Evolutionary conservation across 805 yeast species (phyloP).

Genomic region (Lachancea kluyveri): DNA sequence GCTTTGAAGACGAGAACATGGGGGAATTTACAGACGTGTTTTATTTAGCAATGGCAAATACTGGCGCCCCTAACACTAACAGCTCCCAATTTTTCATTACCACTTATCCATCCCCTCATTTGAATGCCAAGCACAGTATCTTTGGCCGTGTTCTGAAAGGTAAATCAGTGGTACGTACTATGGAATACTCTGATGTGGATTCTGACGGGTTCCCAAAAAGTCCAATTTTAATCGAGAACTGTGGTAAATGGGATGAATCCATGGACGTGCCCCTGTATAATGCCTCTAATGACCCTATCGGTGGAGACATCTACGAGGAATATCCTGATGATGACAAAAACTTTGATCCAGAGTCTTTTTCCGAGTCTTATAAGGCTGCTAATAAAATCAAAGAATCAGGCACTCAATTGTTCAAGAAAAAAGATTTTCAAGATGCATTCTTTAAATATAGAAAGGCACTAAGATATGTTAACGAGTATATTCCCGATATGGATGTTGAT

Average conservation of each 20-base stretch:
- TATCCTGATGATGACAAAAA: slow-evolving; percentile 66
- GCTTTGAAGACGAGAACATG: slow-evolving; percentile 54
- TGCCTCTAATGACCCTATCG: slow-evolving; percentile 54
- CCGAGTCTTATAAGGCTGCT: slow-evolving; percentile 45
- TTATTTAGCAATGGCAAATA: slow-evolving; percentile 60
- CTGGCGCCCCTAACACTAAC: slow-evolving; percentile 43
- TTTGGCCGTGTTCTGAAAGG: slow-evolving; percentile 69
- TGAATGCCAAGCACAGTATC: slow-evolving; percentile 68
- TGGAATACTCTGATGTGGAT: slow-evolving; percentile 46
- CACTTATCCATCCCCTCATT: slow-evolving; percentile 64
- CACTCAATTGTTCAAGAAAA: slow-evolving; percentile 48
- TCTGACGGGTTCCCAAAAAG: slow-evolving; percentile 39
- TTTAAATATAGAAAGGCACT: slow-evolving; percentile 62
- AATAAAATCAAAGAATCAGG: slow-evolving; percentile 62
- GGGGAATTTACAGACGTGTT: slow-evolving; percentile 37
- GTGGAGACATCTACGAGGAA: slow-evolving; percentile 71
- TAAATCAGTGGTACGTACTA: slow-evolving; percentile 59
- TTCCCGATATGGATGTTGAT: slow-evolving; percentile 63
- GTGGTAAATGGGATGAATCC: slow-evolving; percentile 57
- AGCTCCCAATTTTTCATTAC: slow-evolving; percentile 68
- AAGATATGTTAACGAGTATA: slow-evolving; percentile 62
- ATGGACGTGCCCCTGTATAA: slow-evolving; percentile 53
- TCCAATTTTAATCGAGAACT: slow-evolving; percentile 43
- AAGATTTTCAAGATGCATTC: slow-evolving; percentile 44
- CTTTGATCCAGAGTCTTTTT: slow-evolving; percentile 52